phyloP scores from a whole-genome alignment of 805 yeast genomes.

The Diddensiella transvaalensis region DNA sequence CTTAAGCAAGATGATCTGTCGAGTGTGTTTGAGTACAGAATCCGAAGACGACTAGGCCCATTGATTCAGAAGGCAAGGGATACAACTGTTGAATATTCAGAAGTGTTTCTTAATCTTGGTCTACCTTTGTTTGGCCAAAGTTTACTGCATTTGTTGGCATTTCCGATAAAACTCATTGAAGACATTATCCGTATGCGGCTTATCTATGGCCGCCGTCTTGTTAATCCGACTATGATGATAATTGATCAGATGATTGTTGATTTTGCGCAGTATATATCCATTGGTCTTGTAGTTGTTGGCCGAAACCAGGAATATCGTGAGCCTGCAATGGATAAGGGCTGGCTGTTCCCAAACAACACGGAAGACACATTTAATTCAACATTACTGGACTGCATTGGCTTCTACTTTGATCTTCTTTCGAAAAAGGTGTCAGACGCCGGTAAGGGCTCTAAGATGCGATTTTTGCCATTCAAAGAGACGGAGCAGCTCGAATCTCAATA shows the following conservation, averaged over 20 bases:
- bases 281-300: conserved; percentile 71
- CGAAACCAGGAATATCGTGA: conserved; percentile 53
- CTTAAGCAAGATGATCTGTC: conserved; percentile 56
- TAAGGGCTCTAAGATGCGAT: conserved; percentile 41
- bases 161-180: conserved; percentile 76
- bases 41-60: conserved; percentile 67
- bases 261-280: conserved; percentile 67
- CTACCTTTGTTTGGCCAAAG: conserved; percentile 69
- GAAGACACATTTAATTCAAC: conserved; percentile 64
- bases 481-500: conserved; percentile 84
- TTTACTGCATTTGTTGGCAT: conserved; percentile 48
- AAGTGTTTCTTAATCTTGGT: conserved; percentile 60
- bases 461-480: conserved; percentile 85
- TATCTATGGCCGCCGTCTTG: conserved; percentile 69
- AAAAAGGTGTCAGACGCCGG: conserved; percentile 77
- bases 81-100: conserved; percentile 61
- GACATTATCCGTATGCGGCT: conserved; percentile 74
- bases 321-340: conserved; percentile 54
- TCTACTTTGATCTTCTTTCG: conserved; percentile 65
- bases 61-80: conserved; percentile 78
- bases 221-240: conserved; percentile 90
- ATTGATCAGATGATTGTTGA: conserved; percentile 91
- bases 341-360: conserved; percentile 66
- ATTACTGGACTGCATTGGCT: conserved; percentile 68
- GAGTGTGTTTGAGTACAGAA: conserved; percentile 61